A percentile compares a stretch with the other conserved stretches of the same genome.
Conservation (phyloP, 1,284 basidiomycete species). For the Leccinum huronense region DNA sequence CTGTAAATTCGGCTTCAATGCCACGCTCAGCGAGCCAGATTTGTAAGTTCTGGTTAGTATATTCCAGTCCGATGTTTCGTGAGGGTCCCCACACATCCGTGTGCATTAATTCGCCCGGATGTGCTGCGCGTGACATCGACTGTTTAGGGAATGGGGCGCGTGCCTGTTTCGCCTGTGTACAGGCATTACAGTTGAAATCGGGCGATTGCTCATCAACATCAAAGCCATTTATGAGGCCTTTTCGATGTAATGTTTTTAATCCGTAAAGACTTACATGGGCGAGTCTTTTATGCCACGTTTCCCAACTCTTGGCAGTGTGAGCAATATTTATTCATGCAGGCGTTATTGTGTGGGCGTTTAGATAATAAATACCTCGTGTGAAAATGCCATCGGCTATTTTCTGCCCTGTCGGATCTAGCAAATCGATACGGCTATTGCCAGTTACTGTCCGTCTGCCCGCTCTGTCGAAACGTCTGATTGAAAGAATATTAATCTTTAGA, state of each 20-base stretch:
- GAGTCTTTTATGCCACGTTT: not conserved
- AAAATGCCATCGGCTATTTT: not conserved
- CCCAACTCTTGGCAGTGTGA: not conserved
- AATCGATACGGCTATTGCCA: not conserved
- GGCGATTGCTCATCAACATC: not conserved
- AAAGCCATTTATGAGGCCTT: not conserved
- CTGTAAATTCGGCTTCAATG: not conserved
- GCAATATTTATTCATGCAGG: fast-evolving
- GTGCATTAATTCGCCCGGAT: not conserved
- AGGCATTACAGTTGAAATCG: not conserved
- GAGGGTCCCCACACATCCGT: not conserved
- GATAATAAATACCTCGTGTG: not conserved
- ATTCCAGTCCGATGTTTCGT: not conserved
- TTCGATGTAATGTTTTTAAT: not conserved
- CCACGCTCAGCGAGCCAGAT: not conserved
- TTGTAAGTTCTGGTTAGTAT: not conserved
- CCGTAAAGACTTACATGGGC: not conserved
- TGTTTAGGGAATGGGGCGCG: not conserved
- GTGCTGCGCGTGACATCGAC: not conserved
- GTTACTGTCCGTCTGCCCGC: not conserved
- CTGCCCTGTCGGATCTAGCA: not conserved
- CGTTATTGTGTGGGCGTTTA: not conserved
- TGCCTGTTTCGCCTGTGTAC: not conserved
- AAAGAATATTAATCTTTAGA: not conserved
- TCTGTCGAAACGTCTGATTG: not conserved